Base-by-base conservation (phyloP, 2,329 filamentous ascomycete genomes). In the Claviceps purpurea region DNA sequence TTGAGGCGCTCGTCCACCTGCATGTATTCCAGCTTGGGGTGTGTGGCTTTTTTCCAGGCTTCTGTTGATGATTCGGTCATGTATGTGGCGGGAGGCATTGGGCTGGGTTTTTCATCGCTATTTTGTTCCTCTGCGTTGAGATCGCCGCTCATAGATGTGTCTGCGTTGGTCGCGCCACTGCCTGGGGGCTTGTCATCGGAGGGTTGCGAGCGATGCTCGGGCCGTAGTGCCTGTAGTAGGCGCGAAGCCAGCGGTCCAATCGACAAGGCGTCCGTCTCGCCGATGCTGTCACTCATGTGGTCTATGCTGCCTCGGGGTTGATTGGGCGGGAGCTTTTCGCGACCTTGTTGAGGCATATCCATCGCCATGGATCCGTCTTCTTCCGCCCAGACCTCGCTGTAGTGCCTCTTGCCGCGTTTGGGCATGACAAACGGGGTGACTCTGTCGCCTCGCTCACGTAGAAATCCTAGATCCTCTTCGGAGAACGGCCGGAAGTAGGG, bases 391-490 rank as follows among this genome's bases (percentile, higher is more conserved):
- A 91, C 75, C 55, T 97, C 90, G 24, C 79, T 82, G 68, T 97
- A 98, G 62, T 89, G 85, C 60, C 83, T 84, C 65, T 87, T 86
- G 46, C 89, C 90, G 22, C 89, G 82, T 57, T 84, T 84, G 7
- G 91, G 89, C 67, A 95, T 89, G 40, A 90, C 73, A 60, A 96
- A 97, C 1, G 91, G 88, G 2, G 77, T 82, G 22, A 84, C 73
- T 40, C 93, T 81, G 66, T 98, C 90, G 53, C 90, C 89, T 61
- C 88, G 79, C 68, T 98, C 93, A 61, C 90, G 84, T 40, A 98
- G 69, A 64, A 96, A 98, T 1, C 88, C 89, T 46, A 96, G 78
- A 63, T 98, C 93, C 64, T 98, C 93, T 64, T 98, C 93, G 0
- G 85, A 87, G 59, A 95, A 85, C 0, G 86, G 82, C 5, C 91